Evolutionary conservation across 176 grass and related monocot species (phyloP).

Genomic region (Carex kokanica): DNA sequence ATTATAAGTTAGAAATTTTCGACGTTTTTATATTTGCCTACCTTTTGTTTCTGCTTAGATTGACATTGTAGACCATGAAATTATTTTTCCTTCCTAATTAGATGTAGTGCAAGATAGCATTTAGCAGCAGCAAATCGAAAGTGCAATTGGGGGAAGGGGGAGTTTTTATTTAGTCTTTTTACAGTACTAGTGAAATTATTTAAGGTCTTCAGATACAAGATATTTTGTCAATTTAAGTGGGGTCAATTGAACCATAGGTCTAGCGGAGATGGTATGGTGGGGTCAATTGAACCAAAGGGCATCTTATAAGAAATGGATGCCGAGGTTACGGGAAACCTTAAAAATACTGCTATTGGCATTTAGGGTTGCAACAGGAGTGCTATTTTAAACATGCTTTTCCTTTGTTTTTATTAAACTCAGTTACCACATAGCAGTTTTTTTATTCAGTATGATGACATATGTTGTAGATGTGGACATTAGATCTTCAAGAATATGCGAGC

Average conservation of each 20-base stretch:
- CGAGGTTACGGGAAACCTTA: neutral
- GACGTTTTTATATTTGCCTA: neutral
- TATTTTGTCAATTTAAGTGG: neutral
- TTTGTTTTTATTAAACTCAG: neutral
- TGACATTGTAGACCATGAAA: neutral
- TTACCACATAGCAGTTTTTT: neutral
- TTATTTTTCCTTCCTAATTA: neutral
- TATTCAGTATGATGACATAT: slow-evolving; percentile 22
- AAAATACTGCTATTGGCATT: neutral
- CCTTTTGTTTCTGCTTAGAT: neutral
- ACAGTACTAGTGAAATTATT: neutral
- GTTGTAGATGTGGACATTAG: slow-evolving; percentile 75
- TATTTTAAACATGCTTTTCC: slow-evolving; percentile 7
- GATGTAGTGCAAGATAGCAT: neutral
- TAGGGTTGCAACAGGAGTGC: neutral
- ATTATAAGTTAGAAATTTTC: neutral
- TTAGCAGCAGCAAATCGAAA: neutral
- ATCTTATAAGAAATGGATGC: neutral
- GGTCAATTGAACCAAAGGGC: neutral
- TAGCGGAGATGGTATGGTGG: neutral
- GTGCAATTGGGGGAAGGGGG: neutral
- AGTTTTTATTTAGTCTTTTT: neutral
- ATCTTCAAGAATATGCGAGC: slow-evolving; percentile 78
- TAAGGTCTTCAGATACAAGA: neutral
- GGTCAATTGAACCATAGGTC: neutral